Evolutionary conservation across 1,284 basidiomycete genomes (phyloP).

Genomic region (Cutaneotrichosporon sp.): DNA sequence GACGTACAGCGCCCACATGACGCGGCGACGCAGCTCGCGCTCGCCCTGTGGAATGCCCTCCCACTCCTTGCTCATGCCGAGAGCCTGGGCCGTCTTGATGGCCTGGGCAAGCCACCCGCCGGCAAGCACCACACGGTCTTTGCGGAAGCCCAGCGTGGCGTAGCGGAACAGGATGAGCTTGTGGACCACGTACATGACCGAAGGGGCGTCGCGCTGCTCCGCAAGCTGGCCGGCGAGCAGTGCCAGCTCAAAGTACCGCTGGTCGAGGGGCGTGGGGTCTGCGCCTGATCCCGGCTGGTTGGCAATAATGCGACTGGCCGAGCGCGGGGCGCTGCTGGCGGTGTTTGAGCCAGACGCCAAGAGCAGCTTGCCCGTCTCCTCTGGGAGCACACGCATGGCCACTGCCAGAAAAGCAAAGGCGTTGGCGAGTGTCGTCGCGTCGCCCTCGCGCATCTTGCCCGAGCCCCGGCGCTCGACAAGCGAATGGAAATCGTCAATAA

Average conservation of each 20-base stretch:
- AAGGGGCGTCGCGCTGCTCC: conserved; percentile 34
- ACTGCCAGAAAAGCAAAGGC: conserved; percentile 38
- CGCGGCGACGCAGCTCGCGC: conserved; percentile 37
- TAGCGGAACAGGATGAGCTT: conserved; percentile 41
- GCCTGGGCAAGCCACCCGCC: conserved; percentile 38
- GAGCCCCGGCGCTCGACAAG: conserved; percentile 26
- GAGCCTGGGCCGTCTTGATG: conserved; percentile 40
- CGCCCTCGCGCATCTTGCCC: conserved; percentile 27
- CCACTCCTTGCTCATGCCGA: conserved; percentile 43
- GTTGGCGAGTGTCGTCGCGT: conserved; percentile 41
- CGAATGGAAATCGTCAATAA: conserved; percentile 31
- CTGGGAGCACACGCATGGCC: conserved; percentile 35
- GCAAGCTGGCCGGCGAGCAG: conserved; percentile 32
- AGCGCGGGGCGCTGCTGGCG: conserved; percentile 14
- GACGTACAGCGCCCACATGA: conserved; percentile 43
- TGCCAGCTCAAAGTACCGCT: conserved; percentile 42
- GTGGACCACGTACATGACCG: conserved; percentile 41
- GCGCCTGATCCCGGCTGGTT: conserved; percentile 16
- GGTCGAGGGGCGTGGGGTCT: conserved; percentile 39
- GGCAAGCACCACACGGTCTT: conserved; percentile 26
- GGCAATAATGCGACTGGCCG: conserved; percentile 18
- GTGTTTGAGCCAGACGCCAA: conserved; percentile 27
- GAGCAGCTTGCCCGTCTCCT: conserved; percentile 38
- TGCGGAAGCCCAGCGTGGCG: conserved; percentile 27
- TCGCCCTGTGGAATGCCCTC: conserved; percentile 38